phyloP scores from a whole-genome alignment of 257 asterid genomes.

The Lantana camara region DNA sequence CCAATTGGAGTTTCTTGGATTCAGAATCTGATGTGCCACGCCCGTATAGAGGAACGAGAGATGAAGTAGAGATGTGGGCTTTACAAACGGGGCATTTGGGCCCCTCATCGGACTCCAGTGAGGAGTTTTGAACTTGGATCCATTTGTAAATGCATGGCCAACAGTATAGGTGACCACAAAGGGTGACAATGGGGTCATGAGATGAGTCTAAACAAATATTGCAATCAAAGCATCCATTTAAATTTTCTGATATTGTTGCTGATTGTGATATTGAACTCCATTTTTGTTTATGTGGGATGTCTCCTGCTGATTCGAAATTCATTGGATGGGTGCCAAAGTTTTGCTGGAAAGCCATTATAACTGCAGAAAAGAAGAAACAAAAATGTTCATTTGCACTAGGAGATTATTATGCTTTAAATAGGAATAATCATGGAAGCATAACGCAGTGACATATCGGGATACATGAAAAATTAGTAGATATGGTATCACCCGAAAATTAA shows the following conservation, averaged over 20 bases:
- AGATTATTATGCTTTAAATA: background rate
- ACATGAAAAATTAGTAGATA: background rate
- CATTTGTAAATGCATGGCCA: constrained; percentile 90
- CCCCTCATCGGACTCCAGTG: constrained; percentile 41
- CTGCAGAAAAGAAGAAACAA: constrained; percentile 37
- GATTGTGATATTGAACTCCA: constrained; percentile 36
- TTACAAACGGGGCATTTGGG: constrained; percentile 79
- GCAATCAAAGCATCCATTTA: constrained; percentile 65
- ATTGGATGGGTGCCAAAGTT: constrained; percentile 36
- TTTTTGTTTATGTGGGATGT: constrained; percentile 45
- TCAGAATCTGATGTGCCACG: constrained; percentile 54
- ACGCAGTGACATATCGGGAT: too few relatives aligned
- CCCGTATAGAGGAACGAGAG: constrained; percentile 73
- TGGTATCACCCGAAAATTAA: background rate
- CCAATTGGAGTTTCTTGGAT: constrained; percentile 42
- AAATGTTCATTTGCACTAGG: background rate
- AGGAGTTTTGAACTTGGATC: constrained; percentile 55
- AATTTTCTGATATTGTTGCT: constrained; percentile 40
- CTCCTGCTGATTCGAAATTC: constrained; percentile 39
- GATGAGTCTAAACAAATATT: constrained; percentile 77
- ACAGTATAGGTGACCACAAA: constrained; percentile 79
- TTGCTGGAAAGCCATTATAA: constrained; percentile 52
- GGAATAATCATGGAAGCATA: background rate
- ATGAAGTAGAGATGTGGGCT: constrained; percentile 53
- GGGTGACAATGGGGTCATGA: constrained; percentile 72